Conservation (phyloP, 169 alveolate genomes). For the Eimeria falciformis region DNA sequence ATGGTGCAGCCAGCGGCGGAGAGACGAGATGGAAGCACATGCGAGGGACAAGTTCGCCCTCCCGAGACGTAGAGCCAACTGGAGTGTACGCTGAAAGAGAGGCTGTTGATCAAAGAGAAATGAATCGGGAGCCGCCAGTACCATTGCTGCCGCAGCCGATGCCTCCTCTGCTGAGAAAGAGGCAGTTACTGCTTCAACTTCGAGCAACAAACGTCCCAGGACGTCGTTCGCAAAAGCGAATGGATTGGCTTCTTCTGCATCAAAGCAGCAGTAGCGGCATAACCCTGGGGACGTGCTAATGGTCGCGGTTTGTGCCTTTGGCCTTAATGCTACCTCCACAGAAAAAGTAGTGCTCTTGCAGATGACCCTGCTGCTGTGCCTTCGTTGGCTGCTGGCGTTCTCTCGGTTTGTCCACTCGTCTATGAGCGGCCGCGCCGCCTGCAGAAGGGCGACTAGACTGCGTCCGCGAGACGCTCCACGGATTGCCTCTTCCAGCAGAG, state of each 20-base stretch:
- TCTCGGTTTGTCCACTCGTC: neutral
- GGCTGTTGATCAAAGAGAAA: neutral
- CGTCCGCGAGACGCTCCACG: neutral
- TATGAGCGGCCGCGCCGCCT: neutral
- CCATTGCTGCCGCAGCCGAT: constrained; percentile 59
- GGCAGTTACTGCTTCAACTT: neutral
- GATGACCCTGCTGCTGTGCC: neutral
- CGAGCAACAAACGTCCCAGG: constrained; percentile 5
- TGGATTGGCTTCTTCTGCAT: too few relatives aligned
- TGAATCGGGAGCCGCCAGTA: constrained; percentile 15
- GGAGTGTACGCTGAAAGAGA: neutral
- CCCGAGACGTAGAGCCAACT: constrained; percentile 43
- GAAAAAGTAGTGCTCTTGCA: neutral
- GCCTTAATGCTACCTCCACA: too few relatives aligned
- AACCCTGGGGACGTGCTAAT: too few relatives aligned
- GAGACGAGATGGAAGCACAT: neutral
- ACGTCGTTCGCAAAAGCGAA: too few relatives aligned
- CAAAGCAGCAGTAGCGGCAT: too few relatives aligned
- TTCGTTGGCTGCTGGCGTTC: neutral
- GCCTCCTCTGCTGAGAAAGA: constrained; percentile 14
- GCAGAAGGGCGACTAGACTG: constrained; percentile 32
- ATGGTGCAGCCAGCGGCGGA: constrained; percentile 34
- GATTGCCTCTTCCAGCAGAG: constrained; percentile 26
- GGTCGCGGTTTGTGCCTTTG: too few relatives aligned
- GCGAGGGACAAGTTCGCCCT: constrained; percentile 6